These are phyloP conservation scores for Gigaspora rosea DNA, from an alignment of 192 early-diverging fungal species.

Conservation along the genomic window DNA sequence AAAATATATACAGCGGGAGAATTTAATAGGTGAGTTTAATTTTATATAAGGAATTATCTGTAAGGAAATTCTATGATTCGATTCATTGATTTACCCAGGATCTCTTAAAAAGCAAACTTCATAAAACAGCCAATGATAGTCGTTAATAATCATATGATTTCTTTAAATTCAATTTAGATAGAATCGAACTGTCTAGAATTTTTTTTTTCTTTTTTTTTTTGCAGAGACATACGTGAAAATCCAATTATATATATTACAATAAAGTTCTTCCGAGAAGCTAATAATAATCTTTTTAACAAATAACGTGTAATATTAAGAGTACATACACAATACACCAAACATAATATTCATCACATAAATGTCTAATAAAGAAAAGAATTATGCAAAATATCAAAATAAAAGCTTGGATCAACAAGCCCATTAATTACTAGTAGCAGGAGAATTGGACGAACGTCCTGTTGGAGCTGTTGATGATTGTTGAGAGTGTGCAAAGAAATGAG, in stretches of 20 bases:
- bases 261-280: too few species aligned
- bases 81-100: background rate
- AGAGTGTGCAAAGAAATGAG: conserved; percentile 5
- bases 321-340: background rate
- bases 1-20: too few species aligned
- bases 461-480: conserved; percentile 4
- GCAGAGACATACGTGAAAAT: too few species aligned
- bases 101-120: background rate
- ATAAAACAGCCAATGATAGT: too few species aligned
- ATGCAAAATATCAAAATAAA: background rate
- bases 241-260: too few species aligned
- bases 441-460: background rate
- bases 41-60: background rate
- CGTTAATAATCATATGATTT: too few species aligned
- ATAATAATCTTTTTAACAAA: too few species aligned
- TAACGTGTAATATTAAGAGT: background rate
- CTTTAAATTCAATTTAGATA: too few species aligned
- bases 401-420: background rate
- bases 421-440: background rate
- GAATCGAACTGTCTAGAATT: too few species aligned
- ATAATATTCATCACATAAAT: background rate
- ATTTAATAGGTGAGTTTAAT: too few species aligned
- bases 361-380: background rate
- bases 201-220: too few species aligned
- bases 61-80: background rate